These are phyloP conservation scores for Colletotrichum lupini DNA, from an alignment of 2,329 filamentous ascomycete species.

Conservation along the genomic window DNA sequence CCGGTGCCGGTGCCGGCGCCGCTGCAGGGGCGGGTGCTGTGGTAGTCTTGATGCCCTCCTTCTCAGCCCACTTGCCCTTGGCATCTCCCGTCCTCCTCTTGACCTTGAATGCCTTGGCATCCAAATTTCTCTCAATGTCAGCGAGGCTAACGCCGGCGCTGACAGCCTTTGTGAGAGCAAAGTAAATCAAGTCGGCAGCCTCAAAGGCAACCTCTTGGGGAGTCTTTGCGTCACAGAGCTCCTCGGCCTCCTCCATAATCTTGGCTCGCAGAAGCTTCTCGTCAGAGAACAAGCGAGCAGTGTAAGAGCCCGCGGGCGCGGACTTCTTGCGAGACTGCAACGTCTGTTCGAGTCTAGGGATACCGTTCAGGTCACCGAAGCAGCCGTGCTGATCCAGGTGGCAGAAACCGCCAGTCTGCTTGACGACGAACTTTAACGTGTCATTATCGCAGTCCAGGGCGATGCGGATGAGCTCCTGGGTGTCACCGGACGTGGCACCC, in stretches of 20 bases:
- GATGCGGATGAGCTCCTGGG: slow-evolving; percentile 87
- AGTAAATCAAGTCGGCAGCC: slow-evolving; percentile 95
- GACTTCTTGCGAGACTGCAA: slow-evolving; percentile 83
- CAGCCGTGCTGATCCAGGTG: slow-evolving; percentile 93
- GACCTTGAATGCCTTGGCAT: slow-evolving; percentile 95
- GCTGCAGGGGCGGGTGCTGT: slow-evolving; percentile 40
- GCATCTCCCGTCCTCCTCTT: slow-evolving; percentile 94
- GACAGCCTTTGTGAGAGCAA: slow-evolving; percentile 90
- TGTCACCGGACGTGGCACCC: slow-evolving; percentile 92
- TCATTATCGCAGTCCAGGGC: slow-evolving; percentile 94
- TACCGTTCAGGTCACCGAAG: slow-evolving; percentile 85
- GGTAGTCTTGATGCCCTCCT: slow-evolving; percentile 73
- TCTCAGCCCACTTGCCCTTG: slow-evolving; percentile 91
- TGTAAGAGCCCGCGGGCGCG: slow-evolving; percentile 92
- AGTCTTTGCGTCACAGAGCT: slow-evolving; percentile 87
- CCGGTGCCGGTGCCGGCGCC: slow-evolving; percentile 46
- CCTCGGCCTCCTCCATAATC: slow-evolving; percentile 98
- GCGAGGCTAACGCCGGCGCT: slow-evolving; percentile 85
- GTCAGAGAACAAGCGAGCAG: slow-evolving; percentile 90
- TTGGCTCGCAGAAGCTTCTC: slow-evolving; percentile 90
- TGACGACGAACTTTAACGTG: slow-evolving; percentile 89
- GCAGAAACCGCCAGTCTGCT: slow-evolving; percentile 93
- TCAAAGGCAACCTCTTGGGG: slow-evolving; percentile 92
- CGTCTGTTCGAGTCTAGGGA: slow-evolving; percentile 88
- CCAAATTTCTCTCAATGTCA: slow-evolving; percentile 91